Evolutionary conservation across 2,329 filamentous ascomycete species (phyloP).

Genomic region (Ceratocystis smalleyi): DNA sequence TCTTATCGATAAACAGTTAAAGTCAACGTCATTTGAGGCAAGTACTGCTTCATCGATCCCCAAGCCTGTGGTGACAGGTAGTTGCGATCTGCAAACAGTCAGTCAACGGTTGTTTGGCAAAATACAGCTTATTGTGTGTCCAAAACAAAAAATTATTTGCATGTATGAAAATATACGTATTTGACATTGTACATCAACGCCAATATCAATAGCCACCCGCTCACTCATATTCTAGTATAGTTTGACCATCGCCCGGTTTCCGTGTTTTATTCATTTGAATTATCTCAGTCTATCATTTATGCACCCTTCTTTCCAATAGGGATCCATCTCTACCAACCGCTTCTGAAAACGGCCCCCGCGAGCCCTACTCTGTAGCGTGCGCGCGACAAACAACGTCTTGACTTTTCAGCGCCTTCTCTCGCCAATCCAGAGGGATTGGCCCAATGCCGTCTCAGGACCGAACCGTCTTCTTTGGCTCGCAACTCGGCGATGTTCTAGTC

Average conservation of each 20-base stretch:
- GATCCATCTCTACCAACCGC: too few species aligned
- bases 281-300: neutral
- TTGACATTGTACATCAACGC: too few species aligned
- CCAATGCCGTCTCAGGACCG: conserved; percentile 11
- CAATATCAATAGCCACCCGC: too few species aligned
- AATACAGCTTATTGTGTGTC: neutral
- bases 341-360: too few species aligned
- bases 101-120: too few species aligned
- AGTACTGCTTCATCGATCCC: neutral
- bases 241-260: neutral
- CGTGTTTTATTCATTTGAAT: neutral
- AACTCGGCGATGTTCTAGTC: conserved; percentile 40
- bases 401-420: neutral
- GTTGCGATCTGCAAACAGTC: too few species aligned
- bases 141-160: neutral
- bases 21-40: neutral
- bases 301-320: neutral
- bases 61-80: neutral
- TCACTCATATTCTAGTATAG: neutral
- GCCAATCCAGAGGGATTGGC: neutral
- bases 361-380: neutral
- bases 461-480: conserved; percentile 42
- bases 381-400: neutral
- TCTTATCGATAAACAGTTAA: conserved; percentile 4
- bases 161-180: too few species aligned